Percentiles rank a stretch among this genome's conserved stretches.
Evolutionary conservation across 2,329 filamentous ascomycete species (phyloP).

Genomic region (Aspergillus aculeatinus): DNA sequence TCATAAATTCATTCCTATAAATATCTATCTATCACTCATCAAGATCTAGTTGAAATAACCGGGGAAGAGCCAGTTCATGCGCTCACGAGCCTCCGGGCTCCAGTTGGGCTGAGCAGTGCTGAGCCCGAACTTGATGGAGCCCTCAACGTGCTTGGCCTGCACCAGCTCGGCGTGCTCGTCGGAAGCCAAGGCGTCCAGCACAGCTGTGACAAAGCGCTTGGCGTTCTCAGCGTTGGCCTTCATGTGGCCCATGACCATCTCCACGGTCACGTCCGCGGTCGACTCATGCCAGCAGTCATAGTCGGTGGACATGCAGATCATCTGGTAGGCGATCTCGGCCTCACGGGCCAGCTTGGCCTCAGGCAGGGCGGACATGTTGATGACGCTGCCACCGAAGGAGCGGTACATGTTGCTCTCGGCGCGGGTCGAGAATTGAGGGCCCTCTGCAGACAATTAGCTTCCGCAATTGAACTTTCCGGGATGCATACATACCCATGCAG

Average conservation of each 20-base stretch:
- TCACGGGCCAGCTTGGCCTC: constrained; percentile 95
- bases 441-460: constrained; percentile 58
- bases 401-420: constrained; percentile 96
- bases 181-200: constrained; percentile 80
- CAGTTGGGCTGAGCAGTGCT: constrained; percentile 80
- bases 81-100: constrained; percentile 71
- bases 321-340: constrained; percentile 94
- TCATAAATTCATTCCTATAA: background rate
- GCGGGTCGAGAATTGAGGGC: constrained; percentile 95
- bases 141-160: constrained; percentile 76
- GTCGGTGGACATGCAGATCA: constrained; percentile 99
- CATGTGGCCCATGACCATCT: constrained; percentile 98
- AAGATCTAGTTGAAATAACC: constrained; percentile 62
- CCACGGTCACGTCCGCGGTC: constrained; percentile 80
- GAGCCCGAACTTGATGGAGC: constrained; percentile 72
- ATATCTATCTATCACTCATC: background rate
- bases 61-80: constrained; percentile 83
- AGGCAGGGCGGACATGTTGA: constrained; percentile 96
- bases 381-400: constrained; percentile 86
- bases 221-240: constrained; percentile 88
- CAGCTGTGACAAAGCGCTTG: constrained; percentile 76
- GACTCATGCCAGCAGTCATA: constrained; percentile 95
- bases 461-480: background rate
- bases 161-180: constrained; percentile 75
- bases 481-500: constrained; percentile 72